Percentiles rank a stretch among this genome's conserved stretches.
Evolutionary conservation across 2,329 filamentous ascomycete species (phyloP).

Genomic region (Onygenales sp.): DNA sequence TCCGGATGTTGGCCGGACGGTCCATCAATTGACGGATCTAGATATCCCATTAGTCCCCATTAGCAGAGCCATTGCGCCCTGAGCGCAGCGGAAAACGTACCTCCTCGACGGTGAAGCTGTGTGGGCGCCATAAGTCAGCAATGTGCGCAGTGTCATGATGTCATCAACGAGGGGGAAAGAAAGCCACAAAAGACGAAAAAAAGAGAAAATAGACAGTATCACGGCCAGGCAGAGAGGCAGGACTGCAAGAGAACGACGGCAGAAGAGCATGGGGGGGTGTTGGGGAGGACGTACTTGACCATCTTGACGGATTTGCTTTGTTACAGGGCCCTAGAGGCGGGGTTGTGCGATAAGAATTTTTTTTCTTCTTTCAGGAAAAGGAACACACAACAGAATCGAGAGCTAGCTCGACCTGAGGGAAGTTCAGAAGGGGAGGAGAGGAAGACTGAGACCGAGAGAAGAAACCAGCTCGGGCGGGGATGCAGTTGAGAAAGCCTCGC

Average conservation of each 20-base stretch:
- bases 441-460: constrained; percentile 5
- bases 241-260: constrained; percentile 8
- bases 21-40: constrained; percentile 41
- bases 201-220: constrained; percentile 2
- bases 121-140: constrained; percentile 21
- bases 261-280: constrained; percentile 3
- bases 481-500: constrained; percentile 7
- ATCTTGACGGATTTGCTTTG: constrained; percentile 70
- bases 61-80: neutral
- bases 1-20: constrained; percentile 57
- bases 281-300: constrained; percentile 79
- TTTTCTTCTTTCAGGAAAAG: constrained; percentile 18
- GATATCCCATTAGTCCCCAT: neutral
- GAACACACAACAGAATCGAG: constrained; percentile 35
- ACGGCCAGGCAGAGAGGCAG: neutral
- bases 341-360: constrained; percentile 20
- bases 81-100: constrained; percentile 35
- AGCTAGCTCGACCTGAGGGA: constrained; percentile 33
- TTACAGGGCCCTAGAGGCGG: constrained; percentile 30
- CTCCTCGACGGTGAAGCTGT: constrained; percentile 95
- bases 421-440: constrained; percentile 20
- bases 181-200: constrained; percentile 12
- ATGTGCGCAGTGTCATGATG: constrained; percentile 9
- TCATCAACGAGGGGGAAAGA: constrained; percentile 3
- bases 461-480: constrained; percentile 1